phyloP scores from a whole-genome alignment of 176 grass and related monocot genomes.

The Poa pratensis region DNA sequence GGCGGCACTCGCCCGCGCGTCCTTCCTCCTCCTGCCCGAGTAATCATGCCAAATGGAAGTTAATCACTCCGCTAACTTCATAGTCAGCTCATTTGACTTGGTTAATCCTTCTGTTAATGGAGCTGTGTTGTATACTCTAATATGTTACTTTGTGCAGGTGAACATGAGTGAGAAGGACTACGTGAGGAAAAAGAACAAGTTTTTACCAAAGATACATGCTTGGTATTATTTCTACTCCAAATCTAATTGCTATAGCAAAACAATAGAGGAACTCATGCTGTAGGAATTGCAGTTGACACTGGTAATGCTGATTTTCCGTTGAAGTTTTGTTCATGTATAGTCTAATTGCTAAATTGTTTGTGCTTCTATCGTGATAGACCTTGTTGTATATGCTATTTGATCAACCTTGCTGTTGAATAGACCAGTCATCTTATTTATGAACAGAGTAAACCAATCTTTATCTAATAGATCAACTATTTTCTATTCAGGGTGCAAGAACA shows the following conservation, averaged over 20 bases:
- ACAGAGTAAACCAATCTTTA: not conserved
- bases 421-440: not conserved
- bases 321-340: not conserved
- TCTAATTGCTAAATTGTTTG: not conserved
- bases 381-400: not conserved
- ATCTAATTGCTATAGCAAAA: not conserved
- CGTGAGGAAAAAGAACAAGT: conserved; percentile 99
- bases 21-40: no score
- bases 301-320: not conserved
- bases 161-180: conserved; percentile 99
- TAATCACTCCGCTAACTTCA: not conserved
- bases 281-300: not conserved
- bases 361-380: no score
- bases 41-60: not conserved
- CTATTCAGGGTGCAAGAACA: conserved; percentile 85
- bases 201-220: conserved; percentile 93
- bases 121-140: conserved; percentile 10
- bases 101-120: conserved; percentile 2
- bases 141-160: conserved; percentile 70
- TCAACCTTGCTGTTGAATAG: conserved; percentile 8
- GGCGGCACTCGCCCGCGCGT: no score
- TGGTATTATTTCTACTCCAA: conserved; percentile 62
- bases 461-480: conserved; percentile 8
- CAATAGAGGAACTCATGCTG: not conserved
- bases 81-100: not conserved